Conservation (phyloP, 2,329 filamentous ascomycete genomes). For the Fusarium bactridioides region DNA sequence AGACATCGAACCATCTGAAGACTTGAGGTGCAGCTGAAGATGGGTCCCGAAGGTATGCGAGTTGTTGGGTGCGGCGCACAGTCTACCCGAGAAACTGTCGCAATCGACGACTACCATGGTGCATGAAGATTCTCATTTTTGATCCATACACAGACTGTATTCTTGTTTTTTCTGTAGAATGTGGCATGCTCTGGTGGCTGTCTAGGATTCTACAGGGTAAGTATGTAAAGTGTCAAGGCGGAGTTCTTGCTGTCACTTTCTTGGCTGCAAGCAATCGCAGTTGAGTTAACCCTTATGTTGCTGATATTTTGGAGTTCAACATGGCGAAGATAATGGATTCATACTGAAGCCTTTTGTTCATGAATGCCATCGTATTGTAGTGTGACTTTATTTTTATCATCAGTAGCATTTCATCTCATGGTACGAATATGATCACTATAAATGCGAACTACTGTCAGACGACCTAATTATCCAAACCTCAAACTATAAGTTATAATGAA, state of each 20-base stretch:
- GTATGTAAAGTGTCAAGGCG: too few species aligned
- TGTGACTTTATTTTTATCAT: fast-evolving
- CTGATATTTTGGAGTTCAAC: too few species aligned
- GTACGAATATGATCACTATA: too few species aligned
- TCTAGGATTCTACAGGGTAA: background rate
- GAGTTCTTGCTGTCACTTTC: background rate
- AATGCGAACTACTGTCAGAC: too few species aligned
- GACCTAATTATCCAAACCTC: fast-evolving
- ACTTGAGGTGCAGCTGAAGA: constrained; percentile 58
- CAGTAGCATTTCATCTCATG: fast-evolving
- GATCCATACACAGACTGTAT: constrained; percentile 62
- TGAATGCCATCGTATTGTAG: fast-evolving
- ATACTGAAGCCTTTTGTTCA: fast-evolving
- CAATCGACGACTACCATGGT: constrained; percentile 71
- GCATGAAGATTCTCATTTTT: constrained; percentile 58
- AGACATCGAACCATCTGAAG: constrained; percentile 34
- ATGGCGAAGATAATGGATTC: too few species aligned
- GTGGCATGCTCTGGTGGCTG: fast-evolving
- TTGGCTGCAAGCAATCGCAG: background rate
- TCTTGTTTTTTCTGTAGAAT: fast-evolving
- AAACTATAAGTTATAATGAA: too few species aligned
- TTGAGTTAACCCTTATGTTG: too few species aligned
- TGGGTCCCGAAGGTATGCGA: constrained; percentile 63
- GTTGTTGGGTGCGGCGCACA: constrained; percentile 76
- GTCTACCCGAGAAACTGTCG: constrained; percentile 70